Evolutionary conservation across 192 early-diverging fungal species (phyloP).

Genomic region (Coemansia sp.): DNA sequence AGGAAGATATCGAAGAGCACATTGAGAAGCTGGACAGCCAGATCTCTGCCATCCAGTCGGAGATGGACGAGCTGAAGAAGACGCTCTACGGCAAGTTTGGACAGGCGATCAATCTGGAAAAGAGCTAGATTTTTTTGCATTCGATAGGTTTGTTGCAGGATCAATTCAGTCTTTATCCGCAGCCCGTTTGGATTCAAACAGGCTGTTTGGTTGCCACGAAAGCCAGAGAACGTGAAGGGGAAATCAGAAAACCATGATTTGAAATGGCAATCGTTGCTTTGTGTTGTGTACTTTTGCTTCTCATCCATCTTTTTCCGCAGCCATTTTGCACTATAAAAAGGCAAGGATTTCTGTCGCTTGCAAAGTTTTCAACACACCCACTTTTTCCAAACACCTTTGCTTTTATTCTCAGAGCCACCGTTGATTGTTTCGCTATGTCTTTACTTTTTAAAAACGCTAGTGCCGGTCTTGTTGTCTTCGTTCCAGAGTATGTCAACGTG

Average conservation of each 20-base stretch:
- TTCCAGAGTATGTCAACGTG: slow-evolving; percentile 1
- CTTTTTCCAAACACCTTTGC: too few species aligned
- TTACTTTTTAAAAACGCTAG: background rate
- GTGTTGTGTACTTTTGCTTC: too few species aligned
- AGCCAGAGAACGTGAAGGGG: too few species aligned
- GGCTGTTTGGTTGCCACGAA: background rate
- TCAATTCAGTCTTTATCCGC: background rate
- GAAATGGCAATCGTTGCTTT: background rate
- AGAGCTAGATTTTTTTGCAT: slow-evolving; percentile 45
- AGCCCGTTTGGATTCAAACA: background rate
- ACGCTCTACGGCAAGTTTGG: slow-evolving; percentile 91
- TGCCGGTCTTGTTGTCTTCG: too few species aligned
- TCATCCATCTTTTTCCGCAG: background rate
- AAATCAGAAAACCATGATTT: background rate
- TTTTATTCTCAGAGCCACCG: too few species aligned
- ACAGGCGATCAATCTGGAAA: slow-evolving; percentile 93
- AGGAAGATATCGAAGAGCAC: slow-evolving; percentile 56
- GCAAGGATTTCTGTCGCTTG: too few species aligned
- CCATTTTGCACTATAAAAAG: too few species aligned
- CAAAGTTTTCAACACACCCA: too few species aligned
- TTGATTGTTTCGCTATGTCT: background rate
- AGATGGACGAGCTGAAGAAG: slow-evolving; percentile 88
- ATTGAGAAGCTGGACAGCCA: slow-evolving; percentile 63
- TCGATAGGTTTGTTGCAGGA: background rate
- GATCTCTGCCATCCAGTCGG: slow-evolving; percentile 59